Conservation (phyloP, 331 rosid genomes). For the Acacia concinna region DNA sequence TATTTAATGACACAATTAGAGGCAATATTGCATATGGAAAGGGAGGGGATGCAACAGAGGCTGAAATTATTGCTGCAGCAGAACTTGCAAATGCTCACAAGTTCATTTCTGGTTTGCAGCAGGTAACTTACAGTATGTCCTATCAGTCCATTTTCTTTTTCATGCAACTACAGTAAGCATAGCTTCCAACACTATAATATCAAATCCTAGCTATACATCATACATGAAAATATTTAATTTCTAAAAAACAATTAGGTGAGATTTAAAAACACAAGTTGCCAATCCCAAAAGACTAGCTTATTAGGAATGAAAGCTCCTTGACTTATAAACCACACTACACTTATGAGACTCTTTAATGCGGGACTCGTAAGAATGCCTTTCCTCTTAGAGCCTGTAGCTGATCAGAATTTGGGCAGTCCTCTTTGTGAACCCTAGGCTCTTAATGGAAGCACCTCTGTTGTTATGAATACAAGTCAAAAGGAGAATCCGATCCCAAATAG, state of each 20-base stretch:
- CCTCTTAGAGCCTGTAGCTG: too few relatives aligned
- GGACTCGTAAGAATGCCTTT: too few relatives aligned
- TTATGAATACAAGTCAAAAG: neutral
- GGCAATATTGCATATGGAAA: conserved; percentile 62
- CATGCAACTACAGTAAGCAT: neutral
- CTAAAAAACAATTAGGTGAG: neutral
- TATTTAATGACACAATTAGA: conserved; percentile 59
- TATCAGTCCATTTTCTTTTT: conserved; percentile 7
- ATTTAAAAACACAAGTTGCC: neutral
- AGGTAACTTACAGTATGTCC: conserved; percentile 35
- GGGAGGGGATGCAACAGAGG: conserved; percentile 43
- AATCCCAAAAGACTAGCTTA: too few relatives aligned
- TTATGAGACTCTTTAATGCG: too few relatives aligned
- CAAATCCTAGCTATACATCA: neutral
- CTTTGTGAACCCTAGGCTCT: neutral
- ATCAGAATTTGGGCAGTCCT: neutral
- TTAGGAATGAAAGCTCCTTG: neutral
- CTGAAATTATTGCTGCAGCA: conserved; percentile 57
- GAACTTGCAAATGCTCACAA: conserved; percentile 63
- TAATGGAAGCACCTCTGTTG: neutral
- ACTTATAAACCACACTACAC: neutral
- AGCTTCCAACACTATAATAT: neutral
- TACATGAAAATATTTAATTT: neutral
- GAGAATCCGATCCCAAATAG: neutral
- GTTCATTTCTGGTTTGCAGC: conserved; percentile 52